Conservation (phyloP, 2,329 filamentous ascomycete genomes). For the Eutypa lata region DNA sequence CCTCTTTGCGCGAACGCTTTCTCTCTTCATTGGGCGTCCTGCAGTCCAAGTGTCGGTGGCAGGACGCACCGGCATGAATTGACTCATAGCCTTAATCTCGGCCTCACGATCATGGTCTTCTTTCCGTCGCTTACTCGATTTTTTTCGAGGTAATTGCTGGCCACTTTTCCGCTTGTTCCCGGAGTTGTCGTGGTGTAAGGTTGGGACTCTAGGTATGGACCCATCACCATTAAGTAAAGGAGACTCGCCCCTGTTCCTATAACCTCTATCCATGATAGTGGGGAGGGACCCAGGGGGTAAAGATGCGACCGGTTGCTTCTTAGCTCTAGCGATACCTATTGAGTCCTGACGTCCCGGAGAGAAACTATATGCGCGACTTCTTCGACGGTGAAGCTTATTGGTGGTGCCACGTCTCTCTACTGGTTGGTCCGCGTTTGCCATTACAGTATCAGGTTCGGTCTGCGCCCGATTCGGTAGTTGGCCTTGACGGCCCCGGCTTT, state of each 20-base stretch:
- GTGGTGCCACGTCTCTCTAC: constrained; percentile 37
- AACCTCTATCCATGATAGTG: constrained; percentile 8
- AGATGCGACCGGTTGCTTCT: constrained; percentile 23
- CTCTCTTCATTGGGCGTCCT: constrained; percentile 57
- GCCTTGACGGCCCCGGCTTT: constrained; percentile 15
- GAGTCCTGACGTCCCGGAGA: constrained; percentile 57
- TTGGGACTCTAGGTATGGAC: constrained; percentile 39
- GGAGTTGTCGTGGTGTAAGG: constrained; percentile 50
- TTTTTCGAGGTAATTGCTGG: constrained; percentile 61
- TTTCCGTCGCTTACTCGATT: constrained; percentile 73
- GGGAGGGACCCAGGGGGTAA: constrained; percentile 17
- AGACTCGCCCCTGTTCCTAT: constrained; percentile 7
- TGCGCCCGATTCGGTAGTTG: constrained; percentile 18
- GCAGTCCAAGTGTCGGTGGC: constrained; percentile 57
- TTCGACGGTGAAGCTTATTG: constrained; percentile 46
- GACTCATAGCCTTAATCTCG: constrained; percentile 83
- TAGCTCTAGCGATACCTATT: constrained; percentile 38
- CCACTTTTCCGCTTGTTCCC: constrained; percentile 55
- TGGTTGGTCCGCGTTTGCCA: constrained; percentile 22
- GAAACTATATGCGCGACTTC: constrained; percentile 57
- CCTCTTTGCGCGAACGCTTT: constrained; percentile 64
- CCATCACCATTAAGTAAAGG: constrained; percentile 13
- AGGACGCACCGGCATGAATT: constrained; percentile 62
- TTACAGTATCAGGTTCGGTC: constrained; percentile 20
- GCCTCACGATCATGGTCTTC: constrained; percentile 77